Percentiles rank a stretch among this genome's conserved stretches.
Conservation (phyloP, 306 rosid genomes). For the Citrullus amarus region DNA sequence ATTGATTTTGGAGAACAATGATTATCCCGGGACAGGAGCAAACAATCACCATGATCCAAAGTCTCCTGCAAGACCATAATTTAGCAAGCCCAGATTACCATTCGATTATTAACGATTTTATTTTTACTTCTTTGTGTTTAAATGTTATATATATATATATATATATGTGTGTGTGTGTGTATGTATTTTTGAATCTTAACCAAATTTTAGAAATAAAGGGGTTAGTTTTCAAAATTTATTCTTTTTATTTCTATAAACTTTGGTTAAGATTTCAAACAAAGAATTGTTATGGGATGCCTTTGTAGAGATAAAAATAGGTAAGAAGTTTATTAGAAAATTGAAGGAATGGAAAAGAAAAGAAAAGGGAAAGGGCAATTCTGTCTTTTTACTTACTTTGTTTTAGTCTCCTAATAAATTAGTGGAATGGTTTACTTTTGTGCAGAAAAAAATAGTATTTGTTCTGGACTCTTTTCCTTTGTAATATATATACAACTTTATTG, state of each 20-base stretch:
- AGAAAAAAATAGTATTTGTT: background rate
- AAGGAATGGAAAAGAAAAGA: background rate
- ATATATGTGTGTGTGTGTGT: too few relatives aligned
- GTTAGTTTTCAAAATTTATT: background rate
- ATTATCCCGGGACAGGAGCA: constrained; percentile 59
- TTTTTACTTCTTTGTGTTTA: background rate
- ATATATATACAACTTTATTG: background rate
- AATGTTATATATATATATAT: background rate
- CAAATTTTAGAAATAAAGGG: background rate
- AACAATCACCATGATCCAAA: constrained; percentile 47
- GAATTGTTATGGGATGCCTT: background rate
- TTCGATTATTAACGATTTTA: background rate
- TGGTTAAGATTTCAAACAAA: background rate
- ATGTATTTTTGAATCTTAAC: background rate
- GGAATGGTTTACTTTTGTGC: background rate
- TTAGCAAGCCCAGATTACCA: background rate
- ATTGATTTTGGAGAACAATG: constrained; percentile 35
- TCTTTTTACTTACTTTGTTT: background rate
- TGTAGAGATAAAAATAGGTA: background rate
- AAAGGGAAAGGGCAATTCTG: background rate
- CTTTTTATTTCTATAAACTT: background rate
- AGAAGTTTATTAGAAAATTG: background rate
- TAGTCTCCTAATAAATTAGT: background rate
- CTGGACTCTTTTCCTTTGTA: background rate
- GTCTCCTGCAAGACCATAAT: constrained; percentile 31